Percentiles rank a stretch among this genome's conserved stretches.
phyloP scores from a whole-genome alignment of 2,329 filamentous ascomycete species.

The Thielaviopsis ethacetica region DNA sequence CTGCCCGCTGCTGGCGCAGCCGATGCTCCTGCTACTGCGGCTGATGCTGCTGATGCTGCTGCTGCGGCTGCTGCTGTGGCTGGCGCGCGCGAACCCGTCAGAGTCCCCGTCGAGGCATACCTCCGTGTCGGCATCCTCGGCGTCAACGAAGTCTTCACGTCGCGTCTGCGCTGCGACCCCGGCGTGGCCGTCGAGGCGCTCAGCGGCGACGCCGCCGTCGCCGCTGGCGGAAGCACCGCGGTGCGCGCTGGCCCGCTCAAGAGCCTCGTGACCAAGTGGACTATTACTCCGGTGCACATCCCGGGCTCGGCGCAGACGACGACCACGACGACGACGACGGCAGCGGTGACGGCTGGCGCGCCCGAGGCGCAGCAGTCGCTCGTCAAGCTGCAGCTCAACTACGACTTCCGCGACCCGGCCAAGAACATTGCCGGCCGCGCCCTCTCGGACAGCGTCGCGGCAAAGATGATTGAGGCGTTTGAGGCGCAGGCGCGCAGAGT shows the following conservation, averaged over 20 bases:
- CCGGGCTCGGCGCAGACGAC: constrained; percentile 16
- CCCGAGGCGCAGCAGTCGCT: constrained; percentile 33
- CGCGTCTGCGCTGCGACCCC: constrained; percentile 61
- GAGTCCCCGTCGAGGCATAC: constrained; percentile 58
- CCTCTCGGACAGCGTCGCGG: constrained; percentile 69
- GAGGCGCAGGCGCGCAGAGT: constrained; percentile 58
- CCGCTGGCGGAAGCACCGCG: constrained; percentile 16
- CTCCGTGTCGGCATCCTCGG: constrained; percentile 74
- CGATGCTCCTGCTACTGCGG: constrained; percentile 39
- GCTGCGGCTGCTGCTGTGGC: constrained; percentile 9
- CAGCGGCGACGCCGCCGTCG: constrained; percentile 37
- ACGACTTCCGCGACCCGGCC: constrained; percentile 75
- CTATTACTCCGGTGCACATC: constrained; percentile 30
- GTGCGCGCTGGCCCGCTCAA: constrained; percentile 39
- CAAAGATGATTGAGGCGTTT: constrained; percentile 85
- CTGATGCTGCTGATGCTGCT: constrained; percentile 19
- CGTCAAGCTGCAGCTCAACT: constrained; percentile 61
- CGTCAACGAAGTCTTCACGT: constrained; percentile 71
- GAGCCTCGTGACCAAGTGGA: constrained; percentile 55
- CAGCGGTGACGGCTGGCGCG: constrained; percentile 16
- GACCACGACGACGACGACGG: constrained; percentile 19
- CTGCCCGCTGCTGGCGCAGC: constrained; percentile 21
- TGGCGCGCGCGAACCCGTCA: constrained; percentile 17
- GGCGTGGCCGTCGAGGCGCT: constrained; percentile 60
- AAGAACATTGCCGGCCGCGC: constrained; percentile 69